These are phyloP conservation scores for Golubevia sp. DNA, from an alignment of 1,284 basidiomycete species.

Conservation along the genomic window DNA sequence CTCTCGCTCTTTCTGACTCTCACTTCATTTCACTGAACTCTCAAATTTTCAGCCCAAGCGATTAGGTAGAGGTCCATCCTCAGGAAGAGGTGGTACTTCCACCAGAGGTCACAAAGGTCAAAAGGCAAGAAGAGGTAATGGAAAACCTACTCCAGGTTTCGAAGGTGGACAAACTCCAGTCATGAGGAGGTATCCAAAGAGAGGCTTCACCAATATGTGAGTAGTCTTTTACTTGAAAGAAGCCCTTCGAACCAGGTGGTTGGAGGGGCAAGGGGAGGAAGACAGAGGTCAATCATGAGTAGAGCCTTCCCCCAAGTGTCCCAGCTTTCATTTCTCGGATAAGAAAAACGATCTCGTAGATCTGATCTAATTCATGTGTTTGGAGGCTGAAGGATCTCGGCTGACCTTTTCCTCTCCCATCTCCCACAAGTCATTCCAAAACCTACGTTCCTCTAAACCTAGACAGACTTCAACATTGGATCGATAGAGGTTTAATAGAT, in stretches of 20 bases:
- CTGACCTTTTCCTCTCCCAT: no score
- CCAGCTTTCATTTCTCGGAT: no score
- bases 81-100: conserved; percentile 85
- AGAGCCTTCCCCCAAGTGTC: no score
- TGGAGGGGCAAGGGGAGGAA: no score
- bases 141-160: conserved; percentile 78
- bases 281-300: no score
- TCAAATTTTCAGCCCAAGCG: conserved; percentile 78
- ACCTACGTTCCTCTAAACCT: conserved; percentile 83
- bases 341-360: no score
- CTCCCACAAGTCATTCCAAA: conserved; percentile 53
- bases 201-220: conserved; percentile 89
- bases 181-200: conserved; percentile 87
- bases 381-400: no score
- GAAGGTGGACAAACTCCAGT: conserved; percentile 97
- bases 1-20: background rate
- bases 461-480: conserved; percentile 85
- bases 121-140: conserved; percentile 86
- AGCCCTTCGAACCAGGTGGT: no score
- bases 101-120: conserved; percentile 95
- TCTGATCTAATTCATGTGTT: no score
- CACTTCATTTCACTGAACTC: background rate
- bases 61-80: conserved; percentile 88
- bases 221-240: conserved; percentile 43
- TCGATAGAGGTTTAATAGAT: conserved; percentile 79